A percentile compares a stretch with the other conserved stretches of the same genome.
Conservation (phyloP, 1,139 yeast genomes). For the Kluyveromyces sp. region DNA sequence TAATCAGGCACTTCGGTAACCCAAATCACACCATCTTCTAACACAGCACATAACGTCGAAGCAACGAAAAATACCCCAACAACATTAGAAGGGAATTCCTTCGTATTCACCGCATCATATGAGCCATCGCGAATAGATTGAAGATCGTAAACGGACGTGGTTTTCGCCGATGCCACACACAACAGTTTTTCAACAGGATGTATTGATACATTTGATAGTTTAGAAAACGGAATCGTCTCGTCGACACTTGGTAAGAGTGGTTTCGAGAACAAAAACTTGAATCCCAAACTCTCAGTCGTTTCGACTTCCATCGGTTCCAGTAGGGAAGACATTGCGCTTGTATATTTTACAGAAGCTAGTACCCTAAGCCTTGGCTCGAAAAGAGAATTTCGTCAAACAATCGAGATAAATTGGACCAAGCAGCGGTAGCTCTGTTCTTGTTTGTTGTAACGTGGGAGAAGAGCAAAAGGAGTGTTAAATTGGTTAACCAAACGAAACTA, state of each 20-base stretch:
- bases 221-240: slow-evolving; percentile 27
- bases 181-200: slow-evolving; percentile 16
- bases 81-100: slow-evolving; percentile 5
- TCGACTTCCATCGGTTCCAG: slow-evolving; percentile 20
- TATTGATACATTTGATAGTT: slow-evolving; percentile 22
- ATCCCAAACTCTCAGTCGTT: slow-evolving; percentile 34
- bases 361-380: too few species aligned
- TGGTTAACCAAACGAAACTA: too few species aligned
- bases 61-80: slow-evolving; percentile 5
- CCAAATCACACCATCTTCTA: slow-evolving; percentile 3
- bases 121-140: slow-evolving; percentile 21
- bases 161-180: slow-evolving; percentile 28
- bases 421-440: too few species aligned
- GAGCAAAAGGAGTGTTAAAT: too few species aligned
- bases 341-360: too few species aligned
- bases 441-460: too few species aligned
- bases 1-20: background rate
- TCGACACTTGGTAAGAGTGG: slow-evolving; percentile 28
- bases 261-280: slow-evolving; percentile 30
- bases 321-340: slow-evolving; percentile 11
- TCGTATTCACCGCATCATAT: slow-evolving; percentile 5
- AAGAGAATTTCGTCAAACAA: too few species aligned
- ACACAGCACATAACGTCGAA: background rate
- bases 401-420: too few species aligned
- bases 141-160: slow-evolving; percentile 26